phyloP scores from a whole-genome alignment of 192 early-diverging fungal genomes.

The Coemansia sp. region DNA sequence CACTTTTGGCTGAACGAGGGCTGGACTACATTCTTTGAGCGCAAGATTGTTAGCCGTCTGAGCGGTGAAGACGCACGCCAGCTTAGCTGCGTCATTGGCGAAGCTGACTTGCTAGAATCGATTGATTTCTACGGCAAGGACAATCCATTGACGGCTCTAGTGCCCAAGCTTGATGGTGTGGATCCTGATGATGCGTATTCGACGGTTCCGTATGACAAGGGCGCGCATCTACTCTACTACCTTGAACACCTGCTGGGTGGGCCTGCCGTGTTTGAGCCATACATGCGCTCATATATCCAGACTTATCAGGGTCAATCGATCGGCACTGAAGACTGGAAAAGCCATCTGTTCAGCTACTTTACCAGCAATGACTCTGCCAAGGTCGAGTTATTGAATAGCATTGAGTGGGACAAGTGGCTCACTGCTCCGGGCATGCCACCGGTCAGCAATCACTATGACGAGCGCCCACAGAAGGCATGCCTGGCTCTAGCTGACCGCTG shows the following conservation, averaged over 20 bases:
- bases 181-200: slow-evolving; percentile 87
- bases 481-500: slow-evolving; percentile 76
- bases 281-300: slow-evolving; percentile 75
- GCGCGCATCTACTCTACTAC: slow-evolving; percentile 91
- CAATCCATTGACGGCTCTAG: slow-evolving; percentile 68
- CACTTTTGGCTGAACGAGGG: slow-evolving; percentile 96
- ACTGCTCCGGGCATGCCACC: slow-evolving; percentile 87
- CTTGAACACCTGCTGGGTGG: slow-evolving; percentile 89
- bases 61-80: slow-evolving; percentile 76
- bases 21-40: slow-evolving; percentile 90
- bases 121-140: slow-evolving; percentile 65
- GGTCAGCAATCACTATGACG: slow-evolving; percentile 81
- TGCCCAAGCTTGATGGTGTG: slow-evolving; percentile 68
- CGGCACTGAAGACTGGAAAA: slow-evolving; percentile 86
- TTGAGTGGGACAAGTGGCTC: slow-evolving; percentile 94
- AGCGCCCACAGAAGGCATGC: slow-evolving; percentile 79
- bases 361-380: slow-evolving; percentile 62
- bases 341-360: slow-evolving; percentile 79
- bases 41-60: slow-evolving; percentile 82
- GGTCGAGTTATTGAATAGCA: slow-evolving; percentile 67
- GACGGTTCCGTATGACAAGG: slow-evolving; percentile 93
- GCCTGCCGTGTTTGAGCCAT: slow-evolving; percentile 80
- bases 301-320: slow-evolving; percentile 87
- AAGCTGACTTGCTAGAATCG: slow-evolving; percentile 70
- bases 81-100: slow-evolving; percentile 85